Percentiles rank a stretch among this genome's conserved stretches.
phyloP scores from a whole-genome alignment of 2,329 filamentous ascomycete genomes.

The Curvularia verruculosa region DNA sequence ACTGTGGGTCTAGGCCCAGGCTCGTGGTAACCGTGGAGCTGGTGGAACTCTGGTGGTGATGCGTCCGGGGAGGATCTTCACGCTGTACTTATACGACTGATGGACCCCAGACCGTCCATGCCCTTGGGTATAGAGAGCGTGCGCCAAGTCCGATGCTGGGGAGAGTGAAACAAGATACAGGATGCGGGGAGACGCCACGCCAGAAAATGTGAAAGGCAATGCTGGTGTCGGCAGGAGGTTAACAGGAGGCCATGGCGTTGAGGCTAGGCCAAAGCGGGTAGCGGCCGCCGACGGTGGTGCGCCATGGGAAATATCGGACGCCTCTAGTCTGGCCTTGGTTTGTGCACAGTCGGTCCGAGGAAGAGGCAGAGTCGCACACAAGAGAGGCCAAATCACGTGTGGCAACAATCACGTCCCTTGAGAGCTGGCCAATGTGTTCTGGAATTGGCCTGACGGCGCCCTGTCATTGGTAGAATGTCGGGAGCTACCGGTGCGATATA shows the following conservation, averaged over 20 bases:
- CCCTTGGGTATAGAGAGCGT: constrained; percentile 18
- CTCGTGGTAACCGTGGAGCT: constrained; percentile 25
- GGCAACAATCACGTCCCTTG: neutral
- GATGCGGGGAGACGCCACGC: constrained; percentile 33
- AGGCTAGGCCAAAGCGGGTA: constrained; percentile 25
- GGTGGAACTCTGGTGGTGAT: constrained; percentile 10
- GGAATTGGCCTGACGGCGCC: neutral
- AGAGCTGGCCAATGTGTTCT: neutral
- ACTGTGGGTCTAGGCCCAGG: constrained; percentile 19
- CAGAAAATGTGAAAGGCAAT: constrained; percentile 14
- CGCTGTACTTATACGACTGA: constrained; percentile 31
- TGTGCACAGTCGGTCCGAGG: constrained; percentile 26
- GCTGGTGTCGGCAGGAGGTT: constrained; percentile 2
- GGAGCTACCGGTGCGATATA: constrained; percentile 17
- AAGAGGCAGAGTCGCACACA: neutral
- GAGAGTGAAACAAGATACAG: constrained; percentile 30
- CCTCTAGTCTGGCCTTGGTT: constrained; percentile 7
- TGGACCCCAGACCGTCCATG: constrained; percentile 14
- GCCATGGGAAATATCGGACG: constrained; percentile 9
- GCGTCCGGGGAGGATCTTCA: constrained; percentile 19
- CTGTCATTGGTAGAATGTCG: constrained; percentile 28
- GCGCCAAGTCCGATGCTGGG: constrained; percentile 24
- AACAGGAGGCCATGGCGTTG: constrained; percentile 15
- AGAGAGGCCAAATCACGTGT: constrained; percentile 4
- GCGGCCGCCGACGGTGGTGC: constrained; percentile 21